These are phyloP conservation scores for Monosporascus sp. DNA, from an alignment of 2,329 filamentous ascomycete genomes.

Conservation along the genomic window DNA sequence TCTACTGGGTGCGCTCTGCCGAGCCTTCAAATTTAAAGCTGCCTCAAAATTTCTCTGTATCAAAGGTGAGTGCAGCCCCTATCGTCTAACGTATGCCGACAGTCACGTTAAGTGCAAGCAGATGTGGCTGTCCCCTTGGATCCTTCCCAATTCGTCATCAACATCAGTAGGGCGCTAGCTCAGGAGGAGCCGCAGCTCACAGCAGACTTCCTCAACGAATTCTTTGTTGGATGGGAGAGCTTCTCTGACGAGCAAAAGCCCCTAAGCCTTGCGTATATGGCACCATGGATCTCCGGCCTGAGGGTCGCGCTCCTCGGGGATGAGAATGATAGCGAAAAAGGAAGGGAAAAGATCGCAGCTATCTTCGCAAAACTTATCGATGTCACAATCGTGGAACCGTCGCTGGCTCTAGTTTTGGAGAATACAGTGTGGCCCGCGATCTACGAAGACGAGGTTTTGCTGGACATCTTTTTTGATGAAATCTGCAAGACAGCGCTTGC, in stretches of 20 bases:
- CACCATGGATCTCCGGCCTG: conserved; percentile 61
- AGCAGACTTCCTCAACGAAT: conserved; percentile 66
- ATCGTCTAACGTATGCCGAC: not conserved
- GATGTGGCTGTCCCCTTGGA: conserved; percentile 61
- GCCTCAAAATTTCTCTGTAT: conserved; percentile 57
- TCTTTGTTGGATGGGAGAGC: conserved; percentile 68
- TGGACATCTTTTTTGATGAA: conserved; percentile 65
- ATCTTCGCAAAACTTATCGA: conserved; percentile 65
- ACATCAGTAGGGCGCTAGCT: conserved; percentile 60
- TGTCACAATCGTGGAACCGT: conserved; percentile 56
- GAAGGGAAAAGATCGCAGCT: conserved; percentile 57
- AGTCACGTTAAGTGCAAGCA: conserved; percentile 23
- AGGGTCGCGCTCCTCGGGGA: conserved; percentile 54
- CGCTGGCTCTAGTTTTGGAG: conserved; percentile 56
- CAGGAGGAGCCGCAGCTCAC: conserved; percentile 62
- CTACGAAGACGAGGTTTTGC: conserved; percentile 57
- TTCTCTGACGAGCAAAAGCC: conserved; percentile 64
- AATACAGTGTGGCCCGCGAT: conserved; percentile 63
- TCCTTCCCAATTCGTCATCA: conserved; percentile 59
- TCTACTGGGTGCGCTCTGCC: conserved; percentile 60
- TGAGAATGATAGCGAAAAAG: conserved; percentile 61
- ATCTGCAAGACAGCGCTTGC: conserved; percentile 58
- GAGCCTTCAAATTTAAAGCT: conserved; percentile 62
- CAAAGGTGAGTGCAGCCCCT: conserved; percentile 41
- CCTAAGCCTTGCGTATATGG: conserved; percentile 64